Evolutionary conservation across 2,329 filamentous ascomycete species (phyloP).

Genomic region (Diaporthe ampelina): DNA sequence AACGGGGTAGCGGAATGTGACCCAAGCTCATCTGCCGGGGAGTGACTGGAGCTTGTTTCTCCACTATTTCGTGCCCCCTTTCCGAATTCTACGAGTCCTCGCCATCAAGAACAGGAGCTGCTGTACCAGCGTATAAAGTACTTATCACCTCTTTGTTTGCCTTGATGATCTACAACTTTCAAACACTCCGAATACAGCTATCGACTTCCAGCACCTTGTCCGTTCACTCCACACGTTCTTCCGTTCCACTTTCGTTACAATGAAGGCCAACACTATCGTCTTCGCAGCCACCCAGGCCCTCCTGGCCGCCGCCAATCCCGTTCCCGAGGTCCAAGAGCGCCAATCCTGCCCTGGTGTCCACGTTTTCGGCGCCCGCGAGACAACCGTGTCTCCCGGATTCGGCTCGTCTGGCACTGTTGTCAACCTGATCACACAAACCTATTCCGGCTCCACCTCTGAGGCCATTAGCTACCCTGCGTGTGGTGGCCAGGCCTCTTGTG

Average conservation of each 20-base stretch:
- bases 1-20: constrained; percentile 17
- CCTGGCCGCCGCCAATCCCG: constrained; percentile 40
- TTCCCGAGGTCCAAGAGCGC: constrained; percentile 47
- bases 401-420: constrained; percentile 60
- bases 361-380: constrained; percentile 66
- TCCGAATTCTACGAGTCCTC: not conserved
- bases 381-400: constrained; percentile 60
- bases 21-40: constrained; percentile 24
- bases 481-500: constrained; percentile 69
- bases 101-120: not conserved
- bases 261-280: constrained; percentile 40
- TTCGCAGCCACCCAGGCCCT: constrained; percentile 41
- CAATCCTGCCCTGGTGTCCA: constrained; percentile 61
- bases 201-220: not conserved
- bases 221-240: not conserved
- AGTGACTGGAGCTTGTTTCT: constrained; percentile 16
- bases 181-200: not conserved
- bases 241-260: constrained; percentile 16
- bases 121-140: constrained; percentile 10
- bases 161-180: not conserved
- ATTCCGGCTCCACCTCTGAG: constrained; percentile 61
- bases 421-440: constrained; percentile 58
- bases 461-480: constrained; percentile 69
- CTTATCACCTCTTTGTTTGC: not conserved
- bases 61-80: not conserved